phyloP scores from a whole-genome alignment of 1,139 yeast species.

The Yamadazyma mexicana region DNA sequence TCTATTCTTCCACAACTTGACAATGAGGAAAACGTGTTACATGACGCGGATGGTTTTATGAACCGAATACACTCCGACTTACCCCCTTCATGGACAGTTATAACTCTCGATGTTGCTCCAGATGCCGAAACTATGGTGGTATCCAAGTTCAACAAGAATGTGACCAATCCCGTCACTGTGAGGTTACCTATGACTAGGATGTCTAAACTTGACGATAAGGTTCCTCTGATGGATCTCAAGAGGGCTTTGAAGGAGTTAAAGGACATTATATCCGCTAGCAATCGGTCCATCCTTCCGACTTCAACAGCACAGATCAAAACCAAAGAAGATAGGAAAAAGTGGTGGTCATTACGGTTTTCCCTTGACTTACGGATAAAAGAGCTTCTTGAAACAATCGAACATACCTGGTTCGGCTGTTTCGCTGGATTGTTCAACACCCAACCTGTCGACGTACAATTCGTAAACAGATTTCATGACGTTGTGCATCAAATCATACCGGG shows the following conservation, averaged over 20 bases:
- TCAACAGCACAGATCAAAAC: conserved; percentile 54
- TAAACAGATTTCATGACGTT: conserved; percentile 4
- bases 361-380: conserved; percentile 58
- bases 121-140: conserved; percentile 58
- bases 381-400: conserved; percentile 61
- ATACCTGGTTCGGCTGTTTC: conserved; percentile 82
- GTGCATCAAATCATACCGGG: conserved; percentile 10
- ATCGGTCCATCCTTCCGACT: conserved; percentile 54
- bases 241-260: conserved; percentile 48
- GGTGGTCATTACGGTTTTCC: conserved; percentile 76
- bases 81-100: conserved; percentile 58
- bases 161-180: conserved; percentile 43
- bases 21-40: not conserved
- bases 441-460: not conserved
- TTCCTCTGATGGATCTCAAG: conserved; percentile 36
- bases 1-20: conserved; percentile 3
- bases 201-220: not conserved
- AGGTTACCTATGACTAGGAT: conserved; percentile 60
- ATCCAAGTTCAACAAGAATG: conserved; percentile 39
- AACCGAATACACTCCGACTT: conserved; percentile 13
- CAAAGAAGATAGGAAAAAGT: conserved; percentile 59
- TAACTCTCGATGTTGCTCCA: conserved; percentile 64
- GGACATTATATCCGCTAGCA: conserved; percentile 58
- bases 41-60: not conserved
- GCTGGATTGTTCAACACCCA: conserved; percentile 52